These are phyloP conservation scores for Trichosporon inkin DNA, from an alignment of 1,284 basidiomycete genomes.

Conservation along the genomic window DNA sequence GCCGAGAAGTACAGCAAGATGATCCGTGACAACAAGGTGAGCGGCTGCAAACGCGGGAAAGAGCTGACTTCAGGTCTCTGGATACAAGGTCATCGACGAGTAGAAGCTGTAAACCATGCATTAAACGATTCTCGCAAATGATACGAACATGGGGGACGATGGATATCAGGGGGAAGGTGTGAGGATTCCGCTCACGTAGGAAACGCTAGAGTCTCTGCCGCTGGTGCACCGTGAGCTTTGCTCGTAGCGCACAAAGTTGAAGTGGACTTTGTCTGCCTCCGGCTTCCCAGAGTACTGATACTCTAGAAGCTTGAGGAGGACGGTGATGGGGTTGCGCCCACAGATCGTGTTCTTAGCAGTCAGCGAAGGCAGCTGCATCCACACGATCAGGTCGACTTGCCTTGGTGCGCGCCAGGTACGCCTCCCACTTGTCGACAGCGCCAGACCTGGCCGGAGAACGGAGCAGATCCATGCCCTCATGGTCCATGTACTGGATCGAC, in stretches of 20 bases:
- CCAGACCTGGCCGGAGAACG: slow-evolving; percentile 46
- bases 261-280: slow-evolving; percentile 23
- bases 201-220: slow-evolving; percentile 79
- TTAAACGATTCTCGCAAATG: slow-evolving; percentile 18
- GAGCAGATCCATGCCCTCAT: slow-evolving; percentile 42
- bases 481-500: slow-evolving; percentile 53
- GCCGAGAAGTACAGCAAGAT: slow-evolving; percentile 79
- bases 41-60: slow-evolving; percentile 44
- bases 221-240: slow-evolving; percentile 76
- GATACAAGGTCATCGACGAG: slow-evolving; percentile 57
- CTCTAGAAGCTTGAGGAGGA: slow-evolving; percentile 73
- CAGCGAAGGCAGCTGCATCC: neutral
- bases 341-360: slow-evolving; percentile 84
- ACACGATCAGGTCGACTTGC: slow-evolving; percentile 28
- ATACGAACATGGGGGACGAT: neutral
- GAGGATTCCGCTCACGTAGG: slow-evolving; percentile 74
- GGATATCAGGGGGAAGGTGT: slow-evolving; percentile 5
- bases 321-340: slow-evolving; percentile 90
- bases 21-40: slow-evolving; percentile 78
- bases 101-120: slow-evolving; percentile 26
- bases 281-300: slow-evolving; percentile 57
- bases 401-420: slow-evolving; percentile 69
- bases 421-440: slow-evolving; percentile 62
- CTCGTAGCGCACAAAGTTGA: slow-evolving; percentile 80
- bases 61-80: slow-evolving; percentile 54